A percentile compares a stretch with the other conserved stretches of the same genome.
Evolutionary conservation across 768 basidiomycete genomes (phyloP).

Genomic region (Leccinum subgranulosum): DNA sequence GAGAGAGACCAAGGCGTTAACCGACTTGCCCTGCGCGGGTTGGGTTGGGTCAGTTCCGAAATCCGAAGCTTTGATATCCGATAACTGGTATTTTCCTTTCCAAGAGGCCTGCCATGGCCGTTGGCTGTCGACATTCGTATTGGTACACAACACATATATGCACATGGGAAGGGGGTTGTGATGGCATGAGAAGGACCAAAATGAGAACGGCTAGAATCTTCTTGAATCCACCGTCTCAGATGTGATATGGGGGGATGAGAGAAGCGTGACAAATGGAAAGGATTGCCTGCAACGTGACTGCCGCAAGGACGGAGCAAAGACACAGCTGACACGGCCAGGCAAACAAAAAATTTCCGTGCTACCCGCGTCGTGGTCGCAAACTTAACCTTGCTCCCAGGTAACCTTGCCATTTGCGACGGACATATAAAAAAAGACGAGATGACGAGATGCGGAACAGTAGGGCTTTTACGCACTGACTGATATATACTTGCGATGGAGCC

Average conservation of each 20-base stretch:
- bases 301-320: constrained; percentile 35
- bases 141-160: neutral
- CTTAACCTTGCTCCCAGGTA: constrained; percentile 29
- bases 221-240: constrained; percentile 7
- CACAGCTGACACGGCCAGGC: constrained; percentile 17
- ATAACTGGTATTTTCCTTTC: constrained; percentile 15
- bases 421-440: constrained; percentile 7
- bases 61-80: constrained; percentile 1
- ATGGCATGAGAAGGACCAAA: constrained; percentile 14
- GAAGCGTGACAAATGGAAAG: constrained; percentile 16
- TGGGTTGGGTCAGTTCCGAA: neutral
- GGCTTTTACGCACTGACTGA: constrained; percentile 15
- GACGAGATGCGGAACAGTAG: constrained; percentile 11
- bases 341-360: constrained; percentile 30
- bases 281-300: constrained; percentile 27
- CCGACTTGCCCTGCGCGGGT: neutral
- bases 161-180: constrained; percentile 1
- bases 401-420: constrained; percentile 13
- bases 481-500: constrained; percentile 2
- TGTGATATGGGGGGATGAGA: constrained; percentile 5
- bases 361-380: constrained; percentile 24
- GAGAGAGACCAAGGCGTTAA: constrained; percentile 21
- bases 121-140: neutral
- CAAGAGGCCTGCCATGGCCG: constrained; percentile 4
- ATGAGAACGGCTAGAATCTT: constrained; percentile 9